Evolutionary conservation across 805 yeast genomes (phyloP).

Genomic region (Schizosaccharomyces octosporus): DNA sequence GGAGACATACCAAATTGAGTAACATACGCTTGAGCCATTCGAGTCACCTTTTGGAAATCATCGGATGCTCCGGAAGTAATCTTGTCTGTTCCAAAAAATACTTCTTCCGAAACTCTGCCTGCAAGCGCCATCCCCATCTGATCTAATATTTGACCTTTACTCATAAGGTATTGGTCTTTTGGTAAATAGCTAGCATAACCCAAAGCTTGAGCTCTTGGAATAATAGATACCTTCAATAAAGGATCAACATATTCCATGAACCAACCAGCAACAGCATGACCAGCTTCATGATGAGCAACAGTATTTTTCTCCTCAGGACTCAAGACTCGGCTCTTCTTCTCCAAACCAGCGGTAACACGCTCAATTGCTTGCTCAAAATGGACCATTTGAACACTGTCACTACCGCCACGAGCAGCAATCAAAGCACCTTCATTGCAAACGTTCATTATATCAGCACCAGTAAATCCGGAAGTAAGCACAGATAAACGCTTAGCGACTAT

Average conservation of each 20-base stretch:
- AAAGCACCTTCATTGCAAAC: constrained; percentile 93
- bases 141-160: constrained; percentile 55
- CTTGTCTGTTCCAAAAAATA: constrained; percentile 43
- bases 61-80: constrained; percentile 92
- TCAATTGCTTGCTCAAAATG: constrained; percentile 95
- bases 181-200: constrained; percentile 97
- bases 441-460: constrained; percentile 96
- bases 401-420: constrained; percentile 74
- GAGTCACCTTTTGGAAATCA: constrained; percentile 87
- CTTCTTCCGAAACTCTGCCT: constrained; percentile 88
- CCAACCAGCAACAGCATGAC: constrained; percentile 98
- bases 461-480: constrained; percentile 90
- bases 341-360: constrained; percentile 89
- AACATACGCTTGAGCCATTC: constrained; percentile 84
- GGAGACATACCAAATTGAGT: constrained; percentile 74
- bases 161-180: constrained; percentile 61
- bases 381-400: constrained; percentile 37
- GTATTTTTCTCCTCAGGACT: constrained; percentile 67
- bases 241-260: constrained; percentile 78
- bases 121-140: constrained; percentile 94
- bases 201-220: constrained; percentile 86
- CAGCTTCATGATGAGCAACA: constrained; percentile 96
- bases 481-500: constrained; percentile 65
- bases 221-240: constrained; percentile 76
- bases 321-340: constrained; percentile 63